Conservation (phyloP, 495 filamentous ascomycete species). For the Annulohypoxylon nitens region DNA sequence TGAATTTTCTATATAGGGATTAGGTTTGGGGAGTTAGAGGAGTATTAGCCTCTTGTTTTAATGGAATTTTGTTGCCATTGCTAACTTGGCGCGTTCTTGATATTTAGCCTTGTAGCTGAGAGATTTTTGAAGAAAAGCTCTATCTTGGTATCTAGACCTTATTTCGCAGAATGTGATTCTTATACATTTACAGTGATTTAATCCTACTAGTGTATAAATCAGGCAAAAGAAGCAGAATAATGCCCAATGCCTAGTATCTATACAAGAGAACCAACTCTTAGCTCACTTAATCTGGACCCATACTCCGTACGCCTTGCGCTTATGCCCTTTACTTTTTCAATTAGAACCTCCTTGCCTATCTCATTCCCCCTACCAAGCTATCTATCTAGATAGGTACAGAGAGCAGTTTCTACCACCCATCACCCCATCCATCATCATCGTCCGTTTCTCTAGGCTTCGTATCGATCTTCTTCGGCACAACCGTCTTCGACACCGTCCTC, state of each 20-base stretch:
- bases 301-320: conserved; percentile 35
- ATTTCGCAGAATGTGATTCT: not conserved
- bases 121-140: not conserved
- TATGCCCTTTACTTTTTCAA: not conserved
- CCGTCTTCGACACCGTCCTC: conserved; percentile 51
- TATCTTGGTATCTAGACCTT: not conserved
- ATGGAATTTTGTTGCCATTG: not conserved
- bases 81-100: not conserved
- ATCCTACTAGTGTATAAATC: conserved; percentile 7
- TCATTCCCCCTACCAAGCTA: not conserved
- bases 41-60: conserved; percentile 1
- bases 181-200: conserved; percentile 2
- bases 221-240: not conserved
- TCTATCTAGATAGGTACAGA: too few species aligned
- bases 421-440: conserved; percentile 76
- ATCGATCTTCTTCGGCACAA: conserved; percentile 64
- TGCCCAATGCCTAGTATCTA: conserved; percentile 3
- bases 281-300: not conserved
- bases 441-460: conserved; percentile 67
- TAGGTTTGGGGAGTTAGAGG: conserved; percentile 10
- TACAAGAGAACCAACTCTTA: conserved; percentile 6
- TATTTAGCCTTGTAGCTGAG: not conserved
- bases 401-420: conserved; percentile 66
- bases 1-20: conserved; percentile 11
- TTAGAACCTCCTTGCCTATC: not conserved